Evolutionary conservation across 1,139 yeast species (phyloP), one percentile per base, ranked within the genome.

Genomic region (Pichiaceae sp.): DNA sequence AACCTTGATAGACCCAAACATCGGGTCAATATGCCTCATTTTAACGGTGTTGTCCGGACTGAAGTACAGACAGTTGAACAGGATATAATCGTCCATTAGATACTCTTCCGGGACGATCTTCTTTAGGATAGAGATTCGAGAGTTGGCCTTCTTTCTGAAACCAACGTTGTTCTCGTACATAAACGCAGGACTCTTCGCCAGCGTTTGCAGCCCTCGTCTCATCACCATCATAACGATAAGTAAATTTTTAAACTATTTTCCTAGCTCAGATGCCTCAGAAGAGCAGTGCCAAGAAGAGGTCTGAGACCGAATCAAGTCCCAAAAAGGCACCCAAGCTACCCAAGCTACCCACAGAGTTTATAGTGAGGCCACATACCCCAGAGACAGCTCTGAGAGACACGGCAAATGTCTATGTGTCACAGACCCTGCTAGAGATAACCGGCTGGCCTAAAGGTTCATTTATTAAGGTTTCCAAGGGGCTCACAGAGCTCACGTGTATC

Each of bases 371-470:
- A 1, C 56, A 69, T 1, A 45, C 58, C 0, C 23, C 34, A 9
- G 41, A 47, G 4, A 53, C 57, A 8, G 39, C 55, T 17, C 64
- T 64, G 36, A 48, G 64, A 15, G 49, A 56, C 17, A 69, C 72
- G 0, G 40, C 49, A 5, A 40, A 38, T 17, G 34, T 38, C 2
- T 67, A 61, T 34, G 50, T 82, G 3, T 69, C 77, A 38, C 65
- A 73, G 1, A 72, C 72, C 3, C 63, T 77, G 1, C 55, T 80
- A 19, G 64, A 70, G 33, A 72, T 70, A 0, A 53, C 74, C 25
- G 87, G 76, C 14, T 57, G 80, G 33, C 52, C 59, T 2, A 60
- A 63, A 8, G 87, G 86, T 0, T 66, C 72, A 3, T 60, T 81
- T 44, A 72, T 82, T 1, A 57, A 66, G 33, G 44, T 84, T 0